phyloP scores from a whole-genome alignment of 1,284 basidiomycete species.

The Inonotus hispidus region DNA sequence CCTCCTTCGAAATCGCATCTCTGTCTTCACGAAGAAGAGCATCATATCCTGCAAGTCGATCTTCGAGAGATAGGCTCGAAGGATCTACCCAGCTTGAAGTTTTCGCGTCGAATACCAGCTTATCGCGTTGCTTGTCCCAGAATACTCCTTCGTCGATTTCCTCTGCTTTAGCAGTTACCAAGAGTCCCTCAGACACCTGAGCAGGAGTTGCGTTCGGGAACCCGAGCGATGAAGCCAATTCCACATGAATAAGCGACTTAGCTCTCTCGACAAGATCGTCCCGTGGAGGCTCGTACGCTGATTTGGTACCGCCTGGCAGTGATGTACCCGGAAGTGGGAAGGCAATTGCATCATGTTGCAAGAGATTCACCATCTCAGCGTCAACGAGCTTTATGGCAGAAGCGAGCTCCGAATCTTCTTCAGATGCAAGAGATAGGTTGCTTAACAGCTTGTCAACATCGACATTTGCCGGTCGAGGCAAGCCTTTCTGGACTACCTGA shows the following conservation, averaged over 20 bases:
- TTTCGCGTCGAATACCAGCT: constrained; percentile 58
- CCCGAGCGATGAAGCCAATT: constrained; percentile 77
- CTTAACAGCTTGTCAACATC: constrained; percentile 63
- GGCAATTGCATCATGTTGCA: constrained; percentile 86
- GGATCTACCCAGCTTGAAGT: constrained; percentile 67
- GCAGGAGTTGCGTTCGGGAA: constrained; percentile 79
- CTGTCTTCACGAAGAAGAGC: constrained; percentile 59
- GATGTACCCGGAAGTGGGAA: constrained; percentile 88
- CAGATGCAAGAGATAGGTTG: constrained; percentile 46
- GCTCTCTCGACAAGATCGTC: constrained; percentile 79
- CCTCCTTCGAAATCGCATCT: constrained; percentile 79
- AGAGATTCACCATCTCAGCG: constrained; percentile 71
- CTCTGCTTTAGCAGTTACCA: constrained; percentile 56
- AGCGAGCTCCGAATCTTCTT: constrained; percentile 40
- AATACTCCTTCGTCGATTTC: constrained; percentile 50
- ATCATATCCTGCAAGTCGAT: constrained; percentile 62
- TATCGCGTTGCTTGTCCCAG: constrained; percentile 63
- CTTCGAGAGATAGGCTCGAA: constrained; percentile 46
- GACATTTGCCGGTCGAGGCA: constrained; percentile 86
- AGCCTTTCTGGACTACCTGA: constrained; percentile 72
- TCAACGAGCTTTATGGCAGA: constrained; percentile 67
- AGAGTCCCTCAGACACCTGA: constrained; percentile 72
- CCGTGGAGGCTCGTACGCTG: constrained; percentile 69
- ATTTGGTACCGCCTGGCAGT: constrained; percentile 69
- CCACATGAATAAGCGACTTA: constrained; percentile 67